Evolutionary conservation across 768 basidiomycete genomes (phyloP), one percentile per base, ranked within the genome.

Genomic region (Tricholoma furcatifolium): DNA sequence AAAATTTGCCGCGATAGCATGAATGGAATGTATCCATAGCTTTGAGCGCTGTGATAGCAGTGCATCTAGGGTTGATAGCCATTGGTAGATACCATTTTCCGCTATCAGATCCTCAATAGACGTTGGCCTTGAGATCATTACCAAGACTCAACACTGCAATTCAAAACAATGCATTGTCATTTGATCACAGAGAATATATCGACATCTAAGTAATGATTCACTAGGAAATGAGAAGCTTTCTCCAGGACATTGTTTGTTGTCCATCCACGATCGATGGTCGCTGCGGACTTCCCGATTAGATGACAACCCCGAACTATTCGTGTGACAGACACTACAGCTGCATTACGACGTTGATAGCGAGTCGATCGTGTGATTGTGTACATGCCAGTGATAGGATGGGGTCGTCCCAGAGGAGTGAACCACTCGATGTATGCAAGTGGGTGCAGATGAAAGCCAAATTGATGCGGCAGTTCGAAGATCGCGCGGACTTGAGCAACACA

Each of bases 231-330:
- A 45, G 49, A 15, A 38, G 47, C 47, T 21, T 24, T 44, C 12
- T 61, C 63, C 15, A 67, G 30, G 9, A 64, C 45, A 47, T 57
- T 55, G 17, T 62, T 48, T 32, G 59, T 45, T 15, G 45, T 59
- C 63, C 62, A 59, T 31, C 24, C 34, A 17, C 43, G 34, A 35
- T 62, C 54, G 45, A 44, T 44, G 10, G 2, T 17, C 3, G 42
- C 32, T 12, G 23, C 43, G 30, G 21, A 59, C 24, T 60, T 60
- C 2, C 53, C 59, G 31, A 59, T 51, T 30, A 66, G 55, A 52
- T 66, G 65, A 47, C 62, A 63, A 59, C 53, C 21, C 34, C 38
- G 44, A 21, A 21, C 49, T 11, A 43, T 50, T 18, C 34, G 21
- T 11, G 50, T 58, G 2, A 60, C 40, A 9, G 53, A 54, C 23